Base-by-base conservation (phyloP, 2,329 filamentous ascomycete genomes). In the Parascedosporium putredinis region DNA sequence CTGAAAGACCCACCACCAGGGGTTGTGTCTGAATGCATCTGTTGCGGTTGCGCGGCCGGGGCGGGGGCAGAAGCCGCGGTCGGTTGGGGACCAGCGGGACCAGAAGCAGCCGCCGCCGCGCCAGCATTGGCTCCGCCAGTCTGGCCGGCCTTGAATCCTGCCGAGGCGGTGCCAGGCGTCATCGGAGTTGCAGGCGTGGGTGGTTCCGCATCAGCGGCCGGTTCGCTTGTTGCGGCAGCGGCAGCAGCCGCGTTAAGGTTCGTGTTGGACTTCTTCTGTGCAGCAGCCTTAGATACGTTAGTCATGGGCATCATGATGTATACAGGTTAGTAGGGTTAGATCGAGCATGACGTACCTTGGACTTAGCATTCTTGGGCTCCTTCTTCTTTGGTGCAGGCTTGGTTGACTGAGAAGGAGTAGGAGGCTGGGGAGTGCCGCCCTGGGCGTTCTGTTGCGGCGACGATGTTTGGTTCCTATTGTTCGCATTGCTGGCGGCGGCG, bases 361-460 rank as follows among this genome's bases (percentile, higher is more conserved):
- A 72, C 65, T 83, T 85, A 4, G 77, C 71, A 53, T 71, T 75
- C 65, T 83, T 84, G 4, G 68, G 70, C 27, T 81, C 79, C 71
- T 88, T 86, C 76, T 91, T 91, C 65, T 88, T 89, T 1, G 85
- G 84, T 29, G 79, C 81, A 3, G 83, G 67, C 70, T 91, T 91
- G 60, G 81, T 83, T 2, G 72, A 64, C 61, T 88, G 84, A 47
- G 79, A 82, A 1, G 87, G 87, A 3, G 87, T 93, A 1, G 86
- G 86, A 1, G 87, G 86, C 5, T 53, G 52, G 31, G 83, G 84
- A 5, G 79, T 75, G 52, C 75, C 79, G n/a, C 20, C 14, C 24
- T 42, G 34, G 16, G 46, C 18, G 54, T 75, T 75, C 56, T 78
- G 75, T 57, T 83, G 80, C 22, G 80, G 81, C 16, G 80, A 82